Evolutionary conservation across 768 basidiomycete species (phyloP), one percentile per base, ranked within the genome.

Genomic region (Boletus rex-veris): DNA sequence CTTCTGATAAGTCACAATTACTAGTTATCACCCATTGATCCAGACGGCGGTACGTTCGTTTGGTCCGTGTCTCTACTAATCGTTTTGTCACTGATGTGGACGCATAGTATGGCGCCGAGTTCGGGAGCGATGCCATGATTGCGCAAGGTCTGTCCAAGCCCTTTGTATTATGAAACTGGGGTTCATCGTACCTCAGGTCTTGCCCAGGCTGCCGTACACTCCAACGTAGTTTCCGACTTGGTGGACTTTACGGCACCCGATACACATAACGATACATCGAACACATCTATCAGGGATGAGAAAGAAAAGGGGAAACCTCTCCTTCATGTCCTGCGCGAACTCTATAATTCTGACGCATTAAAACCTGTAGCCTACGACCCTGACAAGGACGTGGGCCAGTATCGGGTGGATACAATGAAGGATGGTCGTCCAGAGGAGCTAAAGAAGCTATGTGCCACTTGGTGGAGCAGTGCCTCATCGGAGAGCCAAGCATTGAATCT

Each of bases 21-120:
- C 11, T 53, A 84, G 82, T 5, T 53, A 78, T 12, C 83, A 85
- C 65, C 80, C 82, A 0, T 64, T 81, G 45, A 85, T 85, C 45
- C 77, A 80, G 58, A 67, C 76, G n/a, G 83, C 83, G 39, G 82
- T 83, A 61, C 41, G 77, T 74, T 8, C 30, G 6, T 50, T 35
- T 40, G n/a, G 19, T 41, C 7, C 12, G 35, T 21, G n/a, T 7
- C 5, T 14, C 8, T 16, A 21, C 15, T 28, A 37, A 21, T 15
- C 5, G 10, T 31, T n/a, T 38, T 44, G 28, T 35, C 28, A 36
- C 11, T 41, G n/a, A 40, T 14, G n/a, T 41, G 44, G n/a, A 21
- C 19, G 19, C 36, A 35, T 48, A 82, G 80, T 81, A 80, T 61
- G 81, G 75, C 7, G 65, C 73, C 26, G 81, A 84, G 57, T 84